phyloP scores from a whole-genome alignment of 768 basidiomycete genomes.

The Bullera alba region DNA sequence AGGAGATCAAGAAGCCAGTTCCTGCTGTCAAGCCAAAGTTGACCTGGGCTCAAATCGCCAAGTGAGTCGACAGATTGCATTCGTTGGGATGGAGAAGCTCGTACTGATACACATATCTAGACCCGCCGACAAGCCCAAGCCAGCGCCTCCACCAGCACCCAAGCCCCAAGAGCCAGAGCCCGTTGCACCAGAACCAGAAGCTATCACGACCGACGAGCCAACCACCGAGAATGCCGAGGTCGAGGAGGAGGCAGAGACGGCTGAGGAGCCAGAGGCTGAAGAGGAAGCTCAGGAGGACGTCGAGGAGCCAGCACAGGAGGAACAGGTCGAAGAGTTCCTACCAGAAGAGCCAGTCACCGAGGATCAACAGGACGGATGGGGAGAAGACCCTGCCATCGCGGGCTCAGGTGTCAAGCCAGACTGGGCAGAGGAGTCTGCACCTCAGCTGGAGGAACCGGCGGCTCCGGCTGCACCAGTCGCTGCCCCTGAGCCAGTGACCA shows the following conservation, averaged over 20 bases:
- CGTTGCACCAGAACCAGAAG: constrained; percentile 14
- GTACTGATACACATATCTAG: constrained; percentile 9
- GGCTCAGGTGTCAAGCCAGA: constrained; percentile 29
- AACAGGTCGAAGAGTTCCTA: constrained; percentile 13
- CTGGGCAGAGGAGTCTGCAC: constrained; percentile 29
- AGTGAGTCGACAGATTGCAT: constrained; percentile 25
- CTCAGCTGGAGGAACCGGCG: too few species aligned
- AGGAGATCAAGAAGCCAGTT: constrained; percentile 27
- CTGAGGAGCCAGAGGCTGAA: constrained; percentile 21
- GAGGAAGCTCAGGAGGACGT: constrained; percentile 11
- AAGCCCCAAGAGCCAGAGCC: too few species aligned
- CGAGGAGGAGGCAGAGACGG: constrained; percentile 4
- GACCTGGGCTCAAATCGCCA: constrained; percentile 48
- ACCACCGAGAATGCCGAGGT: constrained; percentile 20
- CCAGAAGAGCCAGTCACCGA: constrained; percentile 11
- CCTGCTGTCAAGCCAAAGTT: constrained; percentile 40
- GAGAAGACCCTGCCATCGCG: constrained; percentile 35
- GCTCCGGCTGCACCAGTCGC: constrained; percentile 12
- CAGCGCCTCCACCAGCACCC: constrained; percentile 26
- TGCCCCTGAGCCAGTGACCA: constrained; percentile 36
- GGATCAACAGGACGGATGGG: constrained; percentile 13
- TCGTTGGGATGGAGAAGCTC: too few species aligned
- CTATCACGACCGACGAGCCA: constrained; percentile 26
- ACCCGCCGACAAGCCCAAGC: constrained; percentile 43
- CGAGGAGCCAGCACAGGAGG: constrained; percentile 13